These are phyloP conservation scores for Rostrohypoxylon terebratum DNA, from an alignment of 495 filamentous ascomycete genomes.

Conservation along the genomic window DNA sequence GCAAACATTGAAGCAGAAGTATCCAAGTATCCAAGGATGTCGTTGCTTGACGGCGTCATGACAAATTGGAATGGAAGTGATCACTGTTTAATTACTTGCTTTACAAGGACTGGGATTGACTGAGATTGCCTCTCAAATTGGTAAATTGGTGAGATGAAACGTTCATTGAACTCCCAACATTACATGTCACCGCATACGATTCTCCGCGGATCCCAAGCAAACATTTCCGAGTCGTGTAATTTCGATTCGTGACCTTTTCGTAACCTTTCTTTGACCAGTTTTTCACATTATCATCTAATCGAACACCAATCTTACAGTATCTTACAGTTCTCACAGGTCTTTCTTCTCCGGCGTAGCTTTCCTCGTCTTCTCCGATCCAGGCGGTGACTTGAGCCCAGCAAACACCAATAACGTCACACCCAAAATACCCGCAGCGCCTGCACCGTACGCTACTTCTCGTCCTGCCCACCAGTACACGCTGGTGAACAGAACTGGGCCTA, in stretches of 20 bases:
- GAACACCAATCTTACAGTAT: not conserved
- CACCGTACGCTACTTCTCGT: slow-evolving; percentile 81
- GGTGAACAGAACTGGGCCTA: slow-evolving; percentile 91
- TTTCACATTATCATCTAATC: not conserved
- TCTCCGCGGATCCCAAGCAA: not conserved
- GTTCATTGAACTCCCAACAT: not conserved
- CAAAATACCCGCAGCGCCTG: slow-evolving; percentile 83
- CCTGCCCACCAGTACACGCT: slow-evolving; percentile 99
- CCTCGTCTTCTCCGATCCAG: slow-evolving; percentile 50
- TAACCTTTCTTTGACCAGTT: not conserved
- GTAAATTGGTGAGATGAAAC: not conserved
- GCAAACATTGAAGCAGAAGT: not conserved
- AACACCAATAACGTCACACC: slow-evolving; percentile 78
- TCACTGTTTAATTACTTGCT: not conserved
- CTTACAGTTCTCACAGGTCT: slow-evolving; percentile 56
- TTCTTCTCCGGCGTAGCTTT: slow-evolving; percentile 53
- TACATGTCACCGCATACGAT: not conserved
- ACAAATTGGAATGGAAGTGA: too few species aligned
- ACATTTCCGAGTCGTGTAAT: not conserved
- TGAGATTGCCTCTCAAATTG: not conserved
- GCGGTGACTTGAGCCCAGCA: slow-evolving; percentile 68
- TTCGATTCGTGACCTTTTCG: not conserved
- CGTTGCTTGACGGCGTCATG: too few species aligned
- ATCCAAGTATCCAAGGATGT: not conserved
- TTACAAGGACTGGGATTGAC: not conserved